A percentile compares a stretch with the other conserved stretches of the same genome.
phyloP scores from a whole-genome alignment of 2,329 filamentous ascomycete species.

The Colletotrichum sp. region DNA sequence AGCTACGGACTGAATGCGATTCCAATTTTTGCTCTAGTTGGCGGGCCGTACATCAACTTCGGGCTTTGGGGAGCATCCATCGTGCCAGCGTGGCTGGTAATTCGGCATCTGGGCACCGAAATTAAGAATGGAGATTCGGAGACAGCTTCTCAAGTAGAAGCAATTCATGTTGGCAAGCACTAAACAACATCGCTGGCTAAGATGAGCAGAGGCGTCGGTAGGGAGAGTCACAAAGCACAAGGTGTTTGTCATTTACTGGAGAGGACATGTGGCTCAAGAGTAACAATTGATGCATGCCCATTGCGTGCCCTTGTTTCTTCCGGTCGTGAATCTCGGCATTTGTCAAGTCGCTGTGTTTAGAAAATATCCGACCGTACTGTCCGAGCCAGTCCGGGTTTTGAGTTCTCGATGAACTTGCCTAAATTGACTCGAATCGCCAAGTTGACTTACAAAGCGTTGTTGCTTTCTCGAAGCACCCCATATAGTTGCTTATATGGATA shows the following conservation, averaged over 20 bases:
- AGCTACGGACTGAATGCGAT: constrained; percentile 70
- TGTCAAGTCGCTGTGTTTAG: not conserved
- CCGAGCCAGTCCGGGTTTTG: not conserved
- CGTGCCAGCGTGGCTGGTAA: constrained; percentile 67
- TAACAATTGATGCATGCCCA: not conserved
- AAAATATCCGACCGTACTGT: not conserved
- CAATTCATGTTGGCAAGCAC: not conserved
- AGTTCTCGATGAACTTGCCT: not conserved
- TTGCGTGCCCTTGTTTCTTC: not conserved
- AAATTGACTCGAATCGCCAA: not conserved
- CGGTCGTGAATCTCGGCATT: not conserved
- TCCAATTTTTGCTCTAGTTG: constrained; percentile 64
- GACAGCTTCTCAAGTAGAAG: not conserved
- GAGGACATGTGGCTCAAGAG: not conserved
- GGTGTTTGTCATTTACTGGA: not conserved
- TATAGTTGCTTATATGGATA: not conserved
- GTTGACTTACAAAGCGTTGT: not conserved
- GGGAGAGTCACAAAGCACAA: not conserved
- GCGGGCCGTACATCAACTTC: constrained; percentile 71
- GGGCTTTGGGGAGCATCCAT: constrained; percentile 67
- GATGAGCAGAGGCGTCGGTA: not conserved
- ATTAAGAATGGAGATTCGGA: not conserved
- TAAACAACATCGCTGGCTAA: not conserved
- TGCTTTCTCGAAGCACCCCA: not conserved
- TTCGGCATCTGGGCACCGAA: not conserved